Evolutionary conservation across 2,329 filamentous ascomycete genomes (phyloP), one percentile per base, ranked within the genome.

Genomic region (Neobulgaria alba): DNA sequence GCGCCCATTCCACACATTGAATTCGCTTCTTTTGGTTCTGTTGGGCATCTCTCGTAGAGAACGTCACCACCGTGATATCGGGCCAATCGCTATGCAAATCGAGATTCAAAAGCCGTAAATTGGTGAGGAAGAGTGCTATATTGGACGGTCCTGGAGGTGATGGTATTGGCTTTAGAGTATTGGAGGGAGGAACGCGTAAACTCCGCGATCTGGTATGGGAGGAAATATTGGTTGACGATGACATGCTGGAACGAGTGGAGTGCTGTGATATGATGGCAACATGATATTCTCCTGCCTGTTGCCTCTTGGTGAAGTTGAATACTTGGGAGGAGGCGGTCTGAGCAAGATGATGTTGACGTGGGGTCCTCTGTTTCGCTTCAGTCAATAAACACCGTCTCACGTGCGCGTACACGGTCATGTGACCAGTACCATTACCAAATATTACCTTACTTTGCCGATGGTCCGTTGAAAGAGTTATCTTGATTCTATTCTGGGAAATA

Each of bases 1-100:
- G 67, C 1, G 82, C 78, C 87, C 90, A 96, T 67, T 98, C 92
- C 29, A 89, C 77, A 45, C 78, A 78, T 53, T 85, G 79, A 29
- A 94, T 79, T 39, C 90, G 77, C 61, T 82, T 82, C 64, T 90
- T 92, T 61, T 90, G 83, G 39, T 84, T 84, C 48, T 82, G 79
- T 35, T 73, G 71, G 0, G 72, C 73, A 54, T 85, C 75, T 42
- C 72, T 79, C 3, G 71, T 67, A 3, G 77, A 75, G 57, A 96
- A 86, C 2, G 82, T 84, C 36, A 80, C 70, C 0, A 71, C 59
- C 1, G 75, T 79, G 42, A 95, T 83, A 14, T 65, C 71, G 0
- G 90, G 90, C 85, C 89, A 95, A 63, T 93, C 87, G 1, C 76
- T 67, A 0, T 72, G 72, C 36, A 73, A 66, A 55, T 95, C 84